Evolutionary conservation across 371 early-diverging fungal species (phyloP).

Genomic region (Mucor circinelloides): DNA sequence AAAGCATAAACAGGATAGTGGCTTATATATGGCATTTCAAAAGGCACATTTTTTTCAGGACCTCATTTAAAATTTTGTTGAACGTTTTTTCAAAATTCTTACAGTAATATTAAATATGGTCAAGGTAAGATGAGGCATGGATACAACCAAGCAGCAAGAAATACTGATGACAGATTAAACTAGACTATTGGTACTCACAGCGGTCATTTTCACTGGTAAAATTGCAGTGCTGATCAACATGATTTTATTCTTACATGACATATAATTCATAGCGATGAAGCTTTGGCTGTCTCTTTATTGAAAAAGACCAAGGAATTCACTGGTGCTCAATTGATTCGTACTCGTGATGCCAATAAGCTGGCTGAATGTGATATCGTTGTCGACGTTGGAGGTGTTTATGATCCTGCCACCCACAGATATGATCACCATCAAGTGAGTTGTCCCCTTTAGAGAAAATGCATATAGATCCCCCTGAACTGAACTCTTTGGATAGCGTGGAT

Average conservation of each 20-base stretch:
- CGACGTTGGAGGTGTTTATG: constrained; percentile 97
- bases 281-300: constrained; percentile 92
- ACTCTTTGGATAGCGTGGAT: constrained; percentile 69
- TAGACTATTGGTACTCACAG: constrained; percentile 83
- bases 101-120: constrained; percentile 27
- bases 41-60: neutral
- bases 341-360: constrained; percentile 85
- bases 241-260: neutral
- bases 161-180: neutral
- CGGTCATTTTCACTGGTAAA: constrained; percentile 85
- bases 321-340: constrained; percentile 78
- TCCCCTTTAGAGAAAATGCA: neutral
- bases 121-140: constrained; percentile 11
- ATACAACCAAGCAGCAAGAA: too few species aligned
- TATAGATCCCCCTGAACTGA: neutral
- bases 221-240: neutral
- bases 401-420: constrained; percentile 76
- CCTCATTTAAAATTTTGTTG: neutral
- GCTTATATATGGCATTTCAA: neutral
- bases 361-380: constrained; percentile 90
- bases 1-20: too few species aligned
- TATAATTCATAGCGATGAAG: constrained; percentile 76
- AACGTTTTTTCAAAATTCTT: constrained; percentile 9
- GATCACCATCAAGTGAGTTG: constrained; percentile 94
- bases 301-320: constrained; percentile 68